A percentile compares a stretch with the other conserved stretches of the same genome.
These are phyloP conservation scores for Boletus bicolor DNA, from an alignment of 768 basidiomycete genomes.

Conservation along the genomic window DNA sequence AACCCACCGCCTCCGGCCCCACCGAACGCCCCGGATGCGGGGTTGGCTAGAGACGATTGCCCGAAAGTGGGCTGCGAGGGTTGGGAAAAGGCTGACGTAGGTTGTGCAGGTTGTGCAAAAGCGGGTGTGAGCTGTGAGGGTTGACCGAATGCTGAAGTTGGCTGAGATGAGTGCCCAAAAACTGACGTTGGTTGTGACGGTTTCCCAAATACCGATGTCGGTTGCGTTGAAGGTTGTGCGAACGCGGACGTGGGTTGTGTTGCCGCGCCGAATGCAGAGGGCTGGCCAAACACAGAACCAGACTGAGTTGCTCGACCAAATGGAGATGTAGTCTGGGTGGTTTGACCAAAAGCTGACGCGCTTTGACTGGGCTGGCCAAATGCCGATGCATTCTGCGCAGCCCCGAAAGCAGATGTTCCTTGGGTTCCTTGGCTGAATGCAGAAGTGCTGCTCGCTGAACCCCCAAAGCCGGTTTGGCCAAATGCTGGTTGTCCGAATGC, in stretches of 20 bases:
- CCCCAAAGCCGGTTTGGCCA: constrained; percentile 34
- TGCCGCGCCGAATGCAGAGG: constrained; percentile 33
- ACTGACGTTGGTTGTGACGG: constrained; percentile 24
- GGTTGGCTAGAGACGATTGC: constrained; percentile 44
- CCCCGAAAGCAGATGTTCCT: constrained; percentile 35
- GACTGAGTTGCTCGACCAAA: constrained; percentile 34
- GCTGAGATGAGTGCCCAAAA: constrained; percentile 35
- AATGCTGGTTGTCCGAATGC: constrained; percentile 41
- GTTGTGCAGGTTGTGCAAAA: constrained; percentile 30
- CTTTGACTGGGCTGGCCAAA: constrained; percentile 39
- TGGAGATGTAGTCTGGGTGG: constrained; percentile 24
- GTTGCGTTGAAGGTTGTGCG: constrained; percentile 27
- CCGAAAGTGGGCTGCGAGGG: constrained; percentile 36
- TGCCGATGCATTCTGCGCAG: constrained; percentile 32
- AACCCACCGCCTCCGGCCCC: constrained; percentile 44
- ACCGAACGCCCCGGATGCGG: constrained; percentile 51
- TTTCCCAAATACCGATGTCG: constrained; percentile 34
- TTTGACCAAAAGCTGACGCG: constrained; percentile 37
- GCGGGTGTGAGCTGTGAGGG: constrained; percentile 27
- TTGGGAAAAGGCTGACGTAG: constrained; percentile 27
- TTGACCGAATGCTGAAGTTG: constrained; percentile 37
- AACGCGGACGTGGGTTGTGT: constrained; percentile 30
- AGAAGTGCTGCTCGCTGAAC: constrained; percentile 11
- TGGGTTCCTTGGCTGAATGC: constrained; percentile 29
- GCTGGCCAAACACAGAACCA: constrained; percentile 38